Evolutionary conservation across 73 alveolate genomes (phyloP).

Genomic region (Paramecium sexaurelia): DNA sequence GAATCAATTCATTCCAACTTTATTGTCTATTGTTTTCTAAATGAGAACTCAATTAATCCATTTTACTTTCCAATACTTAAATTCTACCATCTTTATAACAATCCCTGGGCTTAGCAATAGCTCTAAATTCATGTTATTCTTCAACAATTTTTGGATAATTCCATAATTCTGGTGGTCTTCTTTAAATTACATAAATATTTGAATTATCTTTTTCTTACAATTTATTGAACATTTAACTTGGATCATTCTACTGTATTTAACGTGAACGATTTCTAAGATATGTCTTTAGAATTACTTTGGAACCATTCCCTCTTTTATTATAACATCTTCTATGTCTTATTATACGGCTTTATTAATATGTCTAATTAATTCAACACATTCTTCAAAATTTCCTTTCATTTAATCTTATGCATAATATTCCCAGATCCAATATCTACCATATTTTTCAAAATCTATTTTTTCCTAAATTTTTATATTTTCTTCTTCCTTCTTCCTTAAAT

Average conservation of each 20-base stretch:
- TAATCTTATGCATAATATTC: slow-evolving; percentile 48
- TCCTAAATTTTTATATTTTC: slow-evolving; percentile 4
- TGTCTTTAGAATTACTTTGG: neutral
- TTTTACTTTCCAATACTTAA: slow-evolving; percentile 40
- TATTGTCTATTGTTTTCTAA: slow-evolving; percentile 2
- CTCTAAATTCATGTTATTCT: slow-evolving; percentile 65
- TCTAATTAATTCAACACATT: slow-evolving; percentile 59
- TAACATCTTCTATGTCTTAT: slow-evolving; percentile 64
- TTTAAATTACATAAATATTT: slow-evolving; percentile 25
- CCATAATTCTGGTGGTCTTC: slow-evolving; percentile 71
- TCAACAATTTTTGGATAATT: slow-evolving; percentile 61
- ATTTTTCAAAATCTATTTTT: slow-evolving; percentile 56
- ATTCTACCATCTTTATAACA: slow-evolving; percentile 68
- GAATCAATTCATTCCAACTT: slow-evolving; percentile 60
- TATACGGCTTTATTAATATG: slow-evolving; percentile 61
- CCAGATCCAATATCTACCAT: slow-evolving; percentile 68
- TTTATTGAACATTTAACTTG: slow-evolving; percentile 49
- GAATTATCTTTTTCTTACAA: slow-evolving; percentile 56
- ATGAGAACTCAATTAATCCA: slow-evolving; percentile 40
- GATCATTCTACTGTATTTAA: slow-evolving; percentile 26
- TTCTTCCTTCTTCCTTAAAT: slow-evolving; percentile 38
- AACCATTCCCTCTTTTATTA: slow-evolving; percentile 54
- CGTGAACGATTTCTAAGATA: neutral
- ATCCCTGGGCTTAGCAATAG: slow-evolving; percentile 64
- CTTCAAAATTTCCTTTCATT: slow-evolving; percentile 43